phyloP scores from a whole-genome alignment of 2,329 filamentous ascomycete species.

The Colletotrichum eremochloae region DNA sequence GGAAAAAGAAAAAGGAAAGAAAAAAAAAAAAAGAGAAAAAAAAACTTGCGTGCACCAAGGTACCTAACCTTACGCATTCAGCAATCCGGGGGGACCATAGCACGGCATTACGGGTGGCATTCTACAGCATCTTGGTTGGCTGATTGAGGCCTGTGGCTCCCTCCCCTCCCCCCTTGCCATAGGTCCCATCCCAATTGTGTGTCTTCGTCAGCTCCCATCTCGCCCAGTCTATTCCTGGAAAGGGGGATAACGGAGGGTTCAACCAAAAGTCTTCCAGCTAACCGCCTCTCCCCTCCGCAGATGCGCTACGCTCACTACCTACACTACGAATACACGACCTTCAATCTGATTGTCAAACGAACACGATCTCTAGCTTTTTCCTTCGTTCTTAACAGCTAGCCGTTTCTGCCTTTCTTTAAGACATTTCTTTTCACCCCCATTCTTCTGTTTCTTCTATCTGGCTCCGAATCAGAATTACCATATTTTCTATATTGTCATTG shows the following conservation, averaged over 20 bases:
- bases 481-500: not conserved
- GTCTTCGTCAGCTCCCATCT: conserved; percentile 31
- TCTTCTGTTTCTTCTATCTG: not conserved
- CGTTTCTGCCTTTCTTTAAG: conserved; percentile 27
- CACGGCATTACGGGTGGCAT: conserved; percentile 16
- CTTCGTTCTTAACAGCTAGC: not conserved
- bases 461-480: not conserved
- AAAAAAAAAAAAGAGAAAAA: too few relatives aligned
- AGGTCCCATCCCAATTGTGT: conserved; percentile 10
- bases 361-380: conserved; percentile 5
- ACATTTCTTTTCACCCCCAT: not conserved
- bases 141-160: not conserved
- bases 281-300: not conserved
- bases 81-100: conserved; percentile 14
- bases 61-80: conserved; percentile 7
- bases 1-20: too few relatives aligned
- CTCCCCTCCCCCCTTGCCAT: not conserved
- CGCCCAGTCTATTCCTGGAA: not conserved
- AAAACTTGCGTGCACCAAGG: not conserved
- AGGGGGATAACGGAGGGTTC: conserved; percentile 24
- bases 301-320: not conserved
- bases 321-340: not conserved
- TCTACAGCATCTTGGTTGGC: conserved; percentile 22
- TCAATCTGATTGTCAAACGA: not conserved
- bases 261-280: conserved; percentile 14